Base-by-base conservation (phyloP, 495 filamentous ascomycete genomes). In the Annulohypoxylon bovei region DNA sequence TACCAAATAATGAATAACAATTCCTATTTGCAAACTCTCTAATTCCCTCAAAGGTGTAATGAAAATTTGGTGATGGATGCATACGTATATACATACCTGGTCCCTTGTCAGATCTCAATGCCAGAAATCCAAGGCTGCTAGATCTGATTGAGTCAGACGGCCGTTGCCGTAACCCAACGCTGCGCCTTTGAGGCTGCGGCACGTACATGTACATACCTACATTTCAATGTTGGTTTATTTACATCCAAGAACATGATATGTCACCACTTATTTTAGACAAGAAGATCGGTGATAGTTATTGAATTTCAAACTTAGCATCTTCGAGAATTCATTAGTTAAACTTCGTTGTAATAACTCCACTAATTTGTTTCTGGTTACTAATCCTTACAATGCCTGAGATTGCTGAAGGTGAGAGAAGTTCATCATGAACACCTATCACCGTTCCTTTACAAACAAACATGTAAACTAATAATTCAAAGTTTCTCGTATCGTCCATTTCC, bases 401-500 rank as follows among this genome's bases (percentile, higher is more conserved):
- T 54, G 90, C 90, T 22, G 92, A 95, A 84, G 83, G 87, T 87
- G 62, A 74, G 80, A 54, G 30, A 53, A 20, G 6, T 30, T 30
- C 32, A 23, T 47, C 39, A 40, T 47, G n/a, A 32, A 33, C 37
- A 12, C 46, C 12, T 49, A 7, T 49, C 33, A 23, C n/a, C n/a
- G n/a, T n/a, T 22, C 6, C 6, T 4, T 20, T 6, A 23, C 54
- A 2, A 39, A 4, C n/a, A 40, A 1, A 3, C n/a, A n/a, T n/a
- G 16, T 50, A 56, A n/a, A 74, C 59, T 74, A 64, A 71, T 61
- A 20, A 12, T 53, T 40, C 58, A 33, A 73, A 87, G 89, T 99
- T 61, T 91, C 93, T 14, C 93, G 95, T 16, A 86, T 95, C 59
- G 92, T 95, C 32, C 89, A 95, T 73, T 95, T 87, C 77, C 86